A percentile compares a stretch with the other conserved stretches of the same genome.
These are phyloP conservation scores for Pistacia integerrima DNA, from an alignment of 345 rosid genomes.

Conservation along the genomic window DNA sequence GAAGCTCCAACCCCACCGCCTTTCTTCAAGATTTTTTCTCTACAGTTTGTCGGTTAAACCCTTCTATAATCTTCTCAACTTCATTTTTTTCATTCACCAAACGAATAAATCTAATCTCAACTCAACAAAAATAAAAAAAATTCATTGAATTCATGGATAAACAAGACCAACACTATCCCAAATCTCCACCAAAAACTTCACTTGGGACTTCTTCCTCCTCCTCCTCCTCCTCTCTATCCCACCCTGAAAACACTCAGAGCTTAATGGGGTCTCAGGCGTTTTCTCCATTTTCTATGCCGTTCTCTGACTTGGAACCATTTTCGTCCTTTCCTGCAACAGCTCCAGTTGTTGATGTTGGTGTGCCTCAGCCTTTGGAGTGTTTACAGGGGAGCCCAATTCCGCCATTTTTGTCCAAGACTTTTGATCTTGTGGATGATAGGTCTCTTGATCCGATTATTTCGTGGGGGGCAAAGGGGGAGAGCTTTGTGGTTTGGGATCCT, in stretches of 20 bases:
- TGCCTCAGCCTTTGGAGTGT: conserved; percentile 63
- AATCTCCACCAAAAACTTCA: conserved; percentile 32
- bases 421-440: conserved; percentile 82
- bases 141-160: neutral
- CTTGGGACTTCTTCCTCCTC: neutral
- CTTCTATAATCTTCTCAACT: conserved; percentile 12
- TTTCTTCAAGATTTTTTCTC: conserved; percentile 37
- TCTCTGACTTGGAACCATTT: conserved; percentile 26
- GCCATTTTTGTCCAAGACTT: conserved; percentile 82
- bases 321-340: conserved; percentile 12
- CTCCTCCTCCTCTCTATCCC: conserved; percentile 19
- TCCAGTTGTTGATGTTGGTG: conserved; percentile 14
- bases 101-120: no score
- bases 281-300: conserved; percentile 32
- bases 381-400: conserved; percentile 69
- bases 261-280: conserved; percentile 22
- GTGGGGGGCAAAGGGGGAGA: conserved; percentile 71
- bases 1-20: conserved; percentile 45
- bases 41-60: conserved; percentile 55
- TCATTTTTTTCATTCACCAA: neutral
- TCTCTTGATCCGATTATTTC: conserved; percentile 77
- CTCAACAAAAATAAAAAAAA: neutral
- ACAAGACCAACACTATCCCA: conserved; percentile 24
- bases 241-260: conserved; percentile 19
- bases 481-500: conserved; percentile 96